Percentiles rank a stretch among this genome's conserved stretches.
These are phyloP conservation scores for Serendipita sp. DNA, from an alignment of 768 basidiomycete species.

Conservation along the genomic window DNA sequence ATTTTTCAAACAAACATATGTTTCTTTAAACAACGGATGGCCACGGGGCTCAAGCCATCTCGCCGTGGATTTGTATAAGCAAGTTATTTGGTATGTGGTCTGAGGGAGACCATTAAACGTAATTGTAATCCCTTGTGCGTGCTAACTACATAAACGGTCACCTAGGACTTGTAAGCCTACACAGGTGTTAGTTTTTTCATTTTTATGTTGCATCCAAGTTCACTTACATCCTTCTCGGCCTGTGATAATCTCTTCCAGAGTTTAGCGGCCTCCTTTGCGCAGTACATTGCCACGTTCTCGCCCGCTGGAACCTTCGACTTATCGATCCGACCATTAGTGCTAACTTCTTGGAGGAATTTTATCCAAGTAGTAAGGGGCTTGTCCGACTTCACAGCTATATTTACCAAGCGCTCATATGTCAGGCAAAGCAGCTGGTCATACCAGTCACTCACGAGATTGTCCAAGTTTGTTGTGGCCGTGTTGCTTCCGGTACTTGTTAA, in stretches of 20 bases:
- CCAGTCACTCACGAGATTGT: background rate
- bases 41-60: no score
- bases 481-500: background rate
- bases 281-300: background rate
- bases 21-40: no score
- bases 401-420: background rate
- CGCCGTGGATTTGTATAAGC: no score
- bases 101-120: no score
- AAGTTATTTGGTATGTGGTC: no score
- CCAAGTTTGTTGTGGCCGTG: background rate
- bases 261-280: background rate
- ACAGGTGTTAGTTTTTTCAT: background rate
- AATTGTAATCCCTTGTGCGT: no score
- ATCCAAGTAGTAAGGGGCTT: background rate
- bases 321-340: background rate
- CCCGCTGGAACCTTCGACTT: background rate
- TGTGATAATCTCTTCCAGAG: background rate
- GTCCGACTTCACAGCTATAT: background rate
- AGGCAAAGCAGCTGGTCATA: background rate
- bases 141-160: no score
- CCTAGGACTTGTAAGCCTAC: background rate
- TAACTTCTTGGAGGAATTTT: background rate
- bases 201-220: background rate
- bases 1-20: no score
- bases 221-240: background rate